Evolutionary conservation across 2,329 filamentous ascomycete species (phyloP).

Genomic region (Claviceps purpurea): DNA sequence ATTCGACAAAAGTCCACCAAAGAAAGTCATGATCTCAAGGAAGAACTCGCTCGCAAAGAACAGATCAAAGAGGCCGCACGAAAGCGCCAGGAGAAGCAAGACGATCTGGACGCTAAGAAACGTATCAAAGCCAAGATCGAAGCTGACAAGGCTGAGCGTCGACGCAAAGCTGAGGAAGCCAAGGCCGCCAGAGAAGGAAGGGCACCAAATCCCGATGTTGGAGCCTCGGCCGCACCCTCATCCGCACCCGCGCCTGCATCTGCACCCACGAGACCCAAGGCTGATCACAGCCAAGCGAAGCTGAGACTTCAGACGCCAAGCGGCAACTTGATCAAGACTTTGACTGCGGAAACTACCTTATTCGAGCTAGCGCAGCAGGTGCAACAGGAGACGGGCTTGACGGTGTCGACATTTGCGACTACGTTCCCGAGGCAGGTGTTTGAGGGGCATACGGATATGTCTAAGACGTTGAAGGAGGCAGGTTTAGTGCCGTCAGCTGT

Average conservation of each 20-base stretch:
- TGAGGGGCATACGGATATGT: slow-evolving; percentile 56
- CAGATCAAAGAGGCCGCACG: slow-evolving; percentile 80
- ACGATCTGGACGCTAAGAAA: slow-evolving; percentile 74
- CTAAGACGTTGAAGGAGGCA: slow-evolving; percentile 83
- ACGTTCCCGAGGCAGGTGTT: slow-evolving; percentile 83
- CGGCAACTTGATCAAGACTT: slow-evolving; percentile 74
- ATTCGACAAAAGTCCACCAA: slow-evolving; percentile 78
- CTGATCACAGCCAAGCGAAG: slow-evolving; percentile 66
- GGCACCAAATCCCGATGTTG: slow-evolving; percentile 26
- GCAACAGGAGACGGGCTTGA: slow-evolving; percentile 53
- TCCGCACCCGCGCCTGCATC: slow-evolving; percentile 25
- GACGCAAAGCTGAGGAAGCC: slow-evolving; percentile 69
- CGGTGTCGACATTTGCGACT: slow-evolving; percentile 65
- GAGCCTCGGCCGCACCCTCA: slow-evolving; percentile 20
- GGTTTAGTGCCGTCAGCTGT: slow-evolving; percentile 85
- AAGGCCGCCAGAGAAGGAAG: slow-evolving; percentile 80
- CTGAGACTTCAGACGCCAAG: slow-evolving; percentile 62
- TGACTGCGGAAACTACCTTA: slow-evolving; percentile 78
- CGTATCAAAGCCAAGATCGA: slow-evolving; percentile 89
- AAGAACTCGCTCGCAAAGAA: slow-evolving; percentile 77
- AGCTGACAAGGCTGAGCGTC: slow-evolving; percentile 81
- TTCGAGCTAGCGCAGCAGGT: slow-evolving; percentile 81
- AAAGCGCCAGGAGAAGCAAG: slow-evolving; percentile 78
- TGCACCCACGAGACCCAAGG: slow-evolving; percentile 46
- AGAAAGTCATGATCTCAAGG: slow-evolving; percentile 78